phyloP scores from a whole-genome alignment of 108 stramenopile species.

The Cyclotella distinguenda region DNA sequence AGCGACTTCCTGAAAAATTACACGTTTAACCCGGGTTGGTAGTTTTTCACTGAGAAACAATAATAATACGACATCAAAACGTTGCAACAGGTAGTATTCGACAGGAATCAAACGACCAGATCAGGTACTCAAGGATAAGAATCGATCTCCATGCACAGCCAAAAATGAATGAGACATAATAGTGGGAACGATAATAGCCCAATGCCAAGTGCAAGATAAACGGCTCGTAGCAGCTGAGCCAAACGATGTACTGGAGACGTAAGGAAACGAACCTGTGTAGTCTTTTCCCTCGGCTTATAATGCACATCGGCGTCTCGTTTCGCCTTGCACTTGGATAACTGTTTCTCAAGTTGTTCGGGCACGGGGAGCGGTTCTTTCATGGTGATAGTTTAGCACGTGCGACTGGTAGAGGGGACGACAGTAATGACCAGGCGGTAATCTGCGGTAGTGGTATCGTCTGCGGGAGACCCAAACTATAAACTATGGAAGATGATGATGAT shows the following conservation, averaged over 20 bases:
- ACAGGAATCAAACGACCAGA: no score
- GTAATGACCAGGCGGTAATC: no score
- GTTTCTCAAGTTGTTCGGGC: conserved; percentile 47
- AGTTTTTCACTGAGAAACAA: not conserved
- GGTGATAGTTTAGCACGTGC: not conserved
- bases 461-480: no score
- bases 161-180: no score
- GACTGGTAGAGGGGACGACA: not conserved
- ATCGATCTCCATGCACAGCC: no score
- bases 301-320: conserved; percentile 45
- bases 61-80: not conserved
- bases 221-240: not conserved
- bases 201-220: not conserved
- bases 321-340: conserved; percentile 49
- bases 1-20: conserved; percentile 27
- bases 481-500: no score
- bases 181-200: not conserved
- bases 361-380: conserved; percentile 53
- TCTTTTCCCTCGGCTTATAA: conserved; percentile 51
- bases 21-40: not conserved
- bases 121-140: no score
- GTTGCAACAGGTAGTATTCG: no score
- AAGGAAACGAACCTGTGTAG: conserved; percentile 20
- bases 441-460: no score
- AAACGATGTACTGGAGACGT: not conserved